Conservation (phyloP, 1,284 basidiomycete genomes). For the Ceratobasidium sp. region DNA sequence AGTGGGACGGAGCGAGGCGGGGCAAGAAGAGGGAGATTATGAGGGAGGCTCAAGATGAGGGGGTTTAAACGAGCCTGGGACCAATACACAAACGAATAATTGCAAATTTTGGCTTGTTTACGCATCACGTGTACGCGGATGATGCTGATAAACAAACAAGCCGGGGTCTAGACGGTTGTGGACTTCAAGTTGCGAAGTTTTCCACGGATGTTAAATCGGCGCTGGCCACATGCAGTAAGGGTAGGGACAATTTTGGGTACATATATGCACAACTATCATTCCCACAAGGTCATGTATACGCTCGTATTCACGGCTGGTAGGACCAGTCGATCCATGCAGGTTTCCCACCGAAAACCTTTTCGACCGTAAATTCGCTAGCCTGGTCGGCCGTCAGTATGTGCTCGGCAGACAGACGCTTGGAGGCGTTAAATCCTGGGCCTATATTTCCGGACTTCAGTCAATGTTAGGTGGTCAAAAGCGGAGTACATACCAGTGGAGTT, state of each 20-base stretch:
- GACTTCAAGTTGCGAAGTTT: not conserved
- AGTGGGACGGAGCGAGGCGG: not conserved
- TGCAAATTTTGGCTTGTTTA: conserved; percentile 41
- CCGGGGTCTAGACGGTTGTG: not conserved
- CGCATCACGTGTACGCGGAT: conserved; percentile 23
- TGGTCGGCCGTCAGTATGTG: conserved; percentile 61
- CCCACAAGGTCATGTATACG: not conserved
- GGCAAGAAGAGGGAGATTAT: conserved; percentile 18
- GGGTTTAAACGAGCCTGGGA: conserved; percentile 43
- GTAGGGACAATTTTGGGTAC: too few relatives aligned
- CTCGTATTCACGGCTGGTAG: conserved; percentile 11
- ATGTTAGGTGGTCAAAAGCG: not conserved
- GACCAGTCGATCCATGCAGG: conserved; percentile 36
- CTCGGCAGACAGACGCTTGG: conserved; percentile 60
- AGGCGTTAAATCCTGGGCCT: conserved; percentile 67
- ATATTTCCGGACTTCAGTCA: not conserved
- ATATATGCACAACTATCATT: too few relatives aligned
- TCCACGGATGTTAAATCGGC: not conserved
- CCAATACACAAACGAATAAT: conserved; percentile 43
- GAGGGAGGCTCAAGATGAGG: conserved; percentile 34
- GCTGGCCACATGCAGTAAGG: too few relatives aligned
- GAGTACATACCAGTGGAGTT: conserved; percentile 61
- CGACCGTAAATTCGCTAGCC: conserved; percentile 49
- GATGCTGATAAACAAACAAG: conserved; percentile 29
- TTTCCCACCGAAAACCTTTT: conserved; percentile 33